phyloP scores from a whole-genome alignment of 2,329 filamentous ascomycete species.

The Ophiocordyceps camponoti-rufipedis region DNA sequence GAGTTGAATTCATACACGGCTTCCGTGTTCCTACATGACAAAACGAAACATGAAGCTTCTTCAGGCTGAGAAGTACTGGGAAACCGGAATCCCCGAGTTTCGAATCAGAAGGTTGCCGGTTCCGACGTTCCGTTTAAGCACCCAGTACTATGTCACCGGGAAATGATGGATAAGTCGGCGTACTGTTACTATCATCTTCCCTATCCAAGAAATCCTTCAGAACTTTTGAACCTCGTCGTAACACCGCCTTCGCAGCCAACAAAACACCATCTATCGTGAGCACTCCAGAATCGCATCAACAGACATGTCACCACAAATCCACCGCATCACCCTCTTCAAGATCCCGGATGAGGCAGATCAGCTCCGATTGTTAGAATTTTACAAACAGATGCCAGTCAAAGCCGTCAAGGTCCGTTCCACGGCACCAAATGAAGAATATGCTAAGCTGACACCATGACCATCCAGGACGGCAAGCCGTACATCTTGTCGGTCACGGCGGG shows the following conservation, averaged over 20 bases:
- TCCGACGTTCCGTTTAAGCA: too few species aligned
- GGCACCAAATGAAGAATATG: neutral
- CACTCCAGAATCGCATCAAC: neutral
- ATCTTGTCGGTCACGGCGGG: slow-evolving; percentile 32
- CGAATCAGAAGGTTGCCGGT: too few species aligned
- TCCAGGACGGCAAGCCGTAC: slow-evolving; percentile 42
- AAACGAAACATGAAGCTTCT: too few species aligned
- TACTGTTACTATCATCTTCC: too few species aligned
- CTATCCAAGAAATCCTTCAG: too few species aligned
- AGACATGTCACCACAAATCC: slow-evolving; percentile 3
- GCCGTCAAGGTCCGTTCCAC: slow-evolving; percentile 12
- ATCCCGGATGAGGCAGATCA: slow-evolving; percentile 14
- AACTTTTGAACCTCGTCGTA: too few species aligned
- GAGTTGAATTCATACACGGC: neutral
- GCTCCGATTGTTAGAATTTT: slow-evolving; percentile 11
- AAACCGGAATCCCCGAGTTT: too few species aligned
- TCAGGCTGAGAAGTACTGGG: too few species aligned
- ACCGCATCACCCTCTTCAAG: slow-evolving; percentile 20
- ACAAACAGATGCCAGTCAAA: slow-evolving; percentile 12
- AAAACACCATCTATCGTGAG: neutral
- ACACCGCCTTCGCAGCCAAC: neutral
- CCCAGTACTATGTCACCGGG: too few species aligned
- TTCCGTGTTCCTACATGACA: too few species aligned
- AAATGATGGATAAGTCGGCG: too few species aligned
- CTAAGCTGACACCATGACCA: neutral